phyloP scores from a whole-genome alignment of 2,329 filamentous ascomycete species.

The Aspergillus texensis region DNA sequence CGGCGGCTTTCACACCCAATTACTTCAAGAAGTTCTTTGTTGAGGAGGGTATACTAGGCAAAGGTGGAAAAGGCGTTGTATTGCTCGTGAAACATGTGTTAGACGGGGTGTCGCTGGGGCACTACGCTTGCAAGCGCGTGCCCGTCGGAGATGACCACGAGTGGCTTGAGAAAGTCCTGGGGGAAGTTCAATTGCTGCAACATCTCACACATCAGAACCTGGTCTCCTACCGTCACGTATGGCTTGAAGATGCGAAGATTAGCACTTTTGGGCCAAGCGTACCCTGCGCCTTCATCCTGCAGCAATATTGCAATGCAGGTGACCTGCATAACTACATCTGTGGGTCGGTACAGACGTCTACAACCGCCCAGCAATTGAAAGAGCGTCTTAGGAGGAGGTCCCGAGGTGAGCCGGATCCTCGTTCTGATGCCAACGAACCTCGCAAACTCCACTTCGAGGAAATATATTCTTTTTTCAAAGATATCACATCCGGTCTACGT shows the following conservation, averaged over 20 bases:
- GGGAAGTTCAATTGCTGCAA: constrained; percentile 91
- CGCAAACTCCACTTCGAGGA: constrained; percentile 76
- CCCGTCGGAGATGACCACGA: constrained; percentile 92
- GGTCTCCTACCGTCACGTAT: constrained; percentile 95
- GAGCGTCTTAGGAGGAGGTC: constrained; percentile 82
- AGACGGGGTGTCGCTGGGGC: constrained; percentile 82
- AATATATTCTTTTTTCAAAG: constrained; percentile 94
- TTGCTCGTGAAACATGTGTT: constrained; percentile 90
- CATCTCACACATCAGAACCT: constrained; percentile 92
- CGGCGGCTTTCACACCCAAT: constrained; percentile 83
- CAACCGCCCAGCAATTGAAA: constrained; percentile 83
- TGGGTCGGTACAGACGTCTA: constrained; percentile 62
- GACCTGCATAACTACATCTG: constrained; percentile 87
- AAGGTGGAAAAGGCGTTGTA: constrained; percentile 92
- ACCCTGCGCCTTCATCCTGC: constrained; percentile 92
- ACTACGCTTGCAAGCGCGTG: constrained; percentile 96
- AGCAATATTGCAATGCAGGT: constrained; percentile 95
- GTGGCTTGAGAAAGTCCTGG: constrained; percentile 91
- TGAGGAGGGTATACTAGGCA: constrained; percentile 81
- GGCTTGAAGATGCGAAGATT: constrained; percentile 86
- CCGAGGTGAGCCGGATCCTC: constrained; percentile 70
- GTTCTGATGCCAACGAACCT: constrained; percentile 54
- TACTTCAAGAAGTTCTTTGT: constrained; percentile 95
- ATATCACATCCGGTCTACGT: constrained; percentile 88
- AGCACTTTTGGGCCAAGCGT: constrained; percentile 87